Conservation (phyloP, 2,329 filamentous ascomycete genomes). For the Neonectria sp. region DNA sequence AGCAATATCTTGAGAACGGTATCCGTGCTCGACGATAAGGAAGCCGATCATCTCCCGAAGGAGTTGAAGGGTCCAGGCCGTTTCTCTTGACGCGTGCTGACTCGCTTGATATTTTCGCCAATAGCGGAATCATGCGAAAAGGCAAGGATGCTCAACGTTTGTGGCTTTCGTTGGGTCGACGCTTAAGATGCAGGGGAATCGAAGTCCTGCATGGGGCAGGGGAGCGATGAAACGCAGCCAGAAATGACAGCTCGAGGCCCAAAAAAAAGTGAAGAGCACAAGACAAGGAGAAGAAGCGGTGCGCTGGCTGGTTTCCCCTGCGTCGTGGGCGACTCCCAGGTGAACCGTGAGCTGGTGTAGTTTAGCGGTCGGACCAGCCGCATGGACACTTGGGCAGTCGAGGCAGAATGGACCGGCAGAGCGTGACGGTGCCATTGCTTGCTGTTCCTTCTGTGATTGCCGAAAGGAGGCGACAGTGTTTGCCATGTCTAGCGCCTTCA, state of each 20-base stretch:
- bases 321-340: background rate
- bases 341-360: background rate
- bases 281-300: background rate
- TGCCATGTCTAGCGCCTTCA: conserved; percentile 24
- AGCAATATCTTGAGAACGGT: background rate
- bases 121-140: background rate
- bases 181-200: conserved; percentile 7
- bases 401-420: background rate
- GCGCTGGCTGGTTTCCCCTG: background rate
- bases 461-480: background rate
- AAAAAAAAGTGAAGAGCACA: background rate
- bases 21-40: background rate
- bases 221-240: background rate
- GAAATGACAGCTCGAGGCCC: background rate
- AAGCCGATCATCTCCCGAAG: conserved; percentile 3
- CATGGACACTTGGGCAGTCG: background rate
- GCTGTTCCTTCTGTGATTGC: too few relatives aligned
- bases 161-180: background rate
- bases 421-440: background rate
- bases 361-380: background rate
- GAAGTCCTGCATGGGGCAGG: background rate
- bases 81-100: background rate
- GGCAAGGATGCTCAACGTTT: background rate
- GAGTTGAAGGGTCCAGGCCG: background rate
- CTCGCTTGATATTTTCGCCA: background rate